Base-by-base conservation (phyloP, 169 alveolate species). In the Plasmodium knowlesi region DNA sequence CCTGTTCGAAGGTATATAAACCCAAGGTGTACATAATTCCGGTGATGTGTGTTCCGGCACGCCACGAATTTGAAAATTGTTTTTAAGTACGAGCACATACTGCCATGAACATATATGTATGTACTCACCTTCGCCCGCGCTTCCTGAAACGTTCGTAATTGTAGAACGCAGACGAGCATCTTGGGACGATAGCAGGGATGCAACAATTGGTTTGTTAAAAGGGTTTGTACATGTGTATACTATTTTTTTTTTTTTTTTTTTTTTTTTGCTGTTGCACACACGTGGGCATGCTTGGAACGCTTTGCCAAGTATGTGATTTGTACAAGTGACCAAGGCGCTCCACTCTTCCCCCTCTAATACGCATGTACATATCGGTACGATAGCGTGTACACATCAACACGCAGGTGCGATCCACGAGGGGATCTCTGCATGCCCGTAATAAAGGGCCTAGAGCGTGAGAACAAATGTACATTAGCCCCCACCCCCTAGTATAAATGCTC, bases 1-100 rank as follows among this genome's bases (percentile, higher is more conserved):
- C 41, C 74, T 67, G 83, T 46, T 67, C 92, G 46, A 67, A 39
- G 50, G 82, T 14, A 70, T 67, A 30, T 14, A 37, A 28, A 83
- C 39, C 71, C 37, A 28, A 67, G 28, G 43, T 16, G 57, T 19
- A 14, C 39, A 82, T 22, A 6, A 8, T 81, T 43, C 30, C 37
- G n/a, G 53, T 25, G 19, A 25, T 81, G 88, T 81, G 28, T 70
- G 10, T 53, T 43, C 6, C 22, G 37, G 76, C 81, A 53, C 73
- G 82, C 73, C 74, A 83, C 19, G 73, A 39, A 22, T 50, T 83
- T n/a, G 41, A 37, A 19, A 83, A 54, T 82, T 82, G 76, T 67
- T 67, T 67, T 67, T 67, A 30, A 22, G 14, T 14, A 22, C 54
- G n/a, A 53, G 28, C 70, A 25, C 10, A 37, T 34, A 53, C 12